Base-by-base conservation (phyloP, 2,329 filamentous ascomycete genomes). In the Beauveria scarabaeidicola region DNA sequence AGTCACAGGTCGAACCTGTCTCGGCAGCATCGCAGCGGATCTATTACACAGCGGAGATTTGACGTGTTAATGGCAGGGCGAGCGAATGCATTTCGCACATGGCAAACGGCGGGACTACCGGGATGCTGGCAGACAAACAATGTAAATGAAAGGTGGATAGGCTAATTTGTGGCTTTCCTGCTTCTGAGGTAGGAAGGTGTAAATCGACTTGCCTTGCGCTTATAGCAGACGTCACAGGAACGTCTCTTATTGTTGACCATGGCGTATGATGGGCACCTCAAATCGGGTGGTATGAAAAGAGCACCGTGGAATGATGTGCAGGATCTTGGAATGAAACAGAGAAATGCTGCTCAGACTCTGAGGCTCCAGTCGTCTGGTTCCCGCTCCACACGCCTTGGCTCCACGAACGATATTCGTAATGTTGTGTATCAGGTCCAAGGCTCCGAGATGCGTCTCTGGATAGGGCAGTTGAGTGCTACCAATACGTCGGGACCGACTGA, bases 151-250 rank as follows among this genome's bases (percentile, higher is more conserved):
- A 27, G 36, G 56, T 58, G 56, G 56, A 15, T 46, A 44, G 56
- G 10, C n/a, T 40, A 36, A 25, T 52, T 25, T 25, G 46, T 51
- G 47, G 56, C 47, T 29, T 36, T 36, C 3, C 9, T 15, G 10
- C 23, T 19, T 13, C 19, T 51, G 36, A 15, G 46, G 40, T 10
- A 21, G 15, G 41, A 44, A 7, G 11, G 46, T 11, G 29, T 17
- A 15, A 5, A 25, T n/a, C 10, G 11, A 51, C 46, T 58, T 70
- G 77, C 78, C 76, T 80, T 81, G 65, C 76, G 69, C 64, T 69
- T 74, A 64, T 78, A 76, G 63, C 78, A 81, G 17, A 77, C 74
- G 64, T 81, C 78, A 64, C 78, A 81, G 13, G 78, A 77, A 59
- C 65, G 63, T 41, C 63, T 54, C 47, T 54, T 44, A 3, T 55